Evolutionary conservation across 2,329 filamentous ascomycete genomes (phyloP), one percentile per base, ranked within the genome.

Genomic region (Trichoderma koningii): DNA sequence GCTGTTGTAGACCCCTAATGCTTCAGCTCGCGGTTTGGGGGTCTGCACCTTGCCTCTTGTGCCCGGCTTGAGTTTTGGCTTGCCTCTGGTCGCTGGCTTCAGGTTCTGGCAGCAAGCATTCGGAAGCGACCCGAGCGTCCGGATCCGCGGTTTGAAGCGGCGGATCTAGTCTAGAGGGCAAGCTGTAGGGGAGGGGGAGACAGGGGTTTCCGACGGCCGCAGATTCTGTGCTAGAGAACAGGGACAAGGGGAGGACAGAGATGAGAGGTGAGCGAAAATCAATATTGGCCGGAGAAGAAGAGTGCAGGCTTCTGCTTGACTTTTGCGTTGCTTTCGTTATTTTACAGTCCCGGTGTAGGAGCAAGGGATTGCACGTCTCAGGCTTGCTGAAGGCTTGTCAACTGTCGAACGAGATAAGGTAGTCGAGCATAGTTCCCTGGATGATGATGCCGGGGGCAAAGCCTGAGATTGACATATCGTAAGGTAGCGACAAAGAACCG

Each of bases 201-300:
- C 50, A 47, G 63, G 56, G 63, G 42, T 65, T 61, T 66, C 59
- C 64, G 64, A 66, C 64, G 64, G 64, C 57, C 51, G 64, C 64
- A 66, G 57, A 52, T 51, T 52, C 14, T 51, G 9, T 34, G 26
- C 28, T 51, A 26, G 48, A 9, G 34, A 30, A 30, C 30, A 38
- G 34, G 10, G 34, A 38, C 34, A 30, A 38, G 26, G 28, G 28
- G 50, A 17, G 26, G 23, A 14, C 0, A 21, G 4, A 19, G 50
- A 10, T 38, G 34, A 38, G 34, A 38, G 50, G 26, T 10, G 41
- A 48, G 56, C 30, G 57, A 51, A 21, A 61, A 44, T 28, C 44
- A 19, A 50, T 19, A 34, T 30, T 30, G 26, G 23, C 23, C 17
- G 23, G 17, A 19, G n/a, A 19, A 19, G 42, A n/a, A 19, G 3